These are phyloP conservation scores for Schizosaccharomyces versatilis DNA, from an alignment of 1,139 yeast species.

Conservation along the genomic window DNA sequence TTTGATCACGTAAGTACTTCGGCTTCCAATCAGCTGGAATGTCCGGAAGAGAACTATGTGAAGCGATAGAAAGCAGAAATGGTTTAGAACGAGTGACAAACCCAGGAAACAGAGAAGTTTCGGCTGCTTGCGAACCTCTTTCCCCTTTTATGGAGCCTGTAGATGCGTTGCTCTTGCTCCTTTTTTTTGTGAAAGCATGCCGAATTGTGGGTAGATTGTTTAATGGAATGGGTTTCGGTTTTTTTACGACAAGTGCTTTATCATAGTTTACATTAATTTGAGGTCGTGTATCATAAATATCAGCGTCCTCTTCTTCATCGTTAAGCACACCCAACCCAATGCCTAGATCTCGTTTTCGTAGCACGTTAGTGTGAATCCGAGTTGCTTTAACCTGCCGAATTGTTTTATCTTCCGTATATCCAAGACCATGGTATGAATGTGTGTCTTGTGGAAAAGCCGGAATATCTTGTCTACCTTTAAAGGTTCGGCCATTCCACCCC, in stretches of 20 bases:
- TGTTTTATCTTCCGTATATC: neutral
- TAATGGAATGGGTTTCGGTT: neutral
- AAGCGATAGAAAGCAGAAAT: neutral
- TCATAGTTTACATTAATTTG: constrained; percentile 9
- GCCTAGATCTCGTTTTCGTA: constrained; percentile 6
- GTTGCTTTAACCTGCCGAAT: neutral
- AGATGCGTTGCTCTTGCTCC: neutral
- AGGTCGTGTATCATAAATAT: constrained; percentile 11
- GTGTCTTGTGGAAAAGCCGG: neutral
- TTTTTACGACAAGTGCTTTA: constrained; percentile 6
- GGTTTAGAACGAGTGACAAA: constrained; percentile 9
- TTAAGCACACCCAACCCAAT: constrained; percentile 11
- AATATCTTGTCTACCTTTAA: neutral
- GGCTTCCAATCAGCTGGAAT: constrained; percentile 9
- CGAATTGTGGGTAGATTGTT: neutral
- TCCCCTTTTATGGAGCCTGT: neutral
- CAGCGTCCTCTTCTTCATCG: constrained; percentile 13
- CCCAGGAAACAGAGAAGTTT: constrained; percentile 13
- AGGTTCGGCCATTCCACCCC: neutral
- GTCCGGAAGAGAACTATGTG: constrained; percentile 8
- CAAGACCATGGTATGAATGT: neutral
- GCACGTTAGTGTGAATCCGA: no score
- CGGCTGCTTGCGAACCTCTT: constrained; percentile 9
- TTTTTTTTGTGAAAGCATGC: neutral
- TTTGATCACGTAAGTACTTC: neutral